phyloP scores from a whole-genome alignment of 495 filamentous ascomycete genomes.

The Cairneyella variabilis region DNA sequence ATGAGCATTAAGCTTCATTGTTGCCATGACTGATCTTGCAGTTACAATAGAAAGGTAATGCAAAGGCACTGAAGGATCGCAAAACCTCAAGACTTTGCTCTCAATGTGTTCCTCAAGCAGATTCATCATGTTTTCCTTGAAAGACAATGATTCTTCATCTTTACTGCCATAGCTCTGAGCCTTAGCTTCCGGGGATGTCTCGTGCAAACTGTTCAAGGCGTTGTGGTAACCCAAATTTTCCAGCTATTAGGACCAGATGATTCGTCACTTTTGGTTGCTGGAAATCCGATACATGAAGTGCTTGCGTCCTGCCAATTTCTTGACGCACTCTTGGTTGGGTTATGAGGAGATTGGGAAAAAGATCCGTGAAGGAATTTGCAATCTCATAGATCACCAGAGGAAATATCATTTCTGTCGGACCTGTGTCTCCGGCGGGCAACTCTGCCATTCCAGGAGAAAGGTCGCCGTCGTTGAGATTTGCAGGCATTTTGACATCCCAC shows the following conservation, averaged over 20 bases:
- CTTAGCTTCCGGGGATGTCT: too few relatives aligned
- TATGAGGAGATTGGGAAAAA: not conserved
- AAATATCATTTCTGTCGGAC: slow-evolving; percentile 54
- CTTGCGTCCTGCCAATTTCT: not conserved
- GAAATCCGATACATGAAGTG: too few relatives aligned
- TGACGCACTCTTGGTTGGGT: too few relatives aligned
- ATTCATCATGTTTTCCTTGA: slow-evolving; percentile 31
- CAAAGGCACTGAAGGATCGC: slow-evolving; percentile 58
- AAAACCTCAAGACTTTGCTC: slow-evolving; percentile 51
- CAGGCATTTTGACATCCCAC: slow-evolving; percentile 46
- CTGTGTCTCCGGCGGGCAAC: slow-evolving; percentile 34
- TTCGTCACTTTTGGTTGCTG: too few relatives aligned
- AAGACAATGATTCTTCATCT: not conserved
- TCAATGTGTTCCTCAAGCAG: slow-evolving; percentile 41
- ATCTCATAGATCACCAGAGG: slow-evolving; percentile 32
- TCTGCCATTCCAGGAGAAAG: slow-evolving; percentile 36
- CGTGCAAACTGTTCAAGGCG: too few relatives aligned
- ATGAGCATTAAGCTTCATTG: slow-evolving; percentile 35
- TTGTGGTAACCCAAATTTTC: too few relatives aligned
- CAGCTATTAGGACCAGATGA: too few relatives aligned
- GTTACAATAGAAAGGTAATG: slow-evolving; percentile 48
- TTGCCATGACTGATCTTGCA: slow-evolving; percentile 38
- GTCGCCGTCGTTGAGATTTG: slow-evolving; percentile 38
- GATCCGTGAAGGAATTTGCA: not conserved
- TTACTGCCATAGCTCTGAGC: too few relatives aligned